Evolutionary conservation across 768 basidiomycete species (phyloP).

Genomic region (Phylloporus sp.): DNA sequence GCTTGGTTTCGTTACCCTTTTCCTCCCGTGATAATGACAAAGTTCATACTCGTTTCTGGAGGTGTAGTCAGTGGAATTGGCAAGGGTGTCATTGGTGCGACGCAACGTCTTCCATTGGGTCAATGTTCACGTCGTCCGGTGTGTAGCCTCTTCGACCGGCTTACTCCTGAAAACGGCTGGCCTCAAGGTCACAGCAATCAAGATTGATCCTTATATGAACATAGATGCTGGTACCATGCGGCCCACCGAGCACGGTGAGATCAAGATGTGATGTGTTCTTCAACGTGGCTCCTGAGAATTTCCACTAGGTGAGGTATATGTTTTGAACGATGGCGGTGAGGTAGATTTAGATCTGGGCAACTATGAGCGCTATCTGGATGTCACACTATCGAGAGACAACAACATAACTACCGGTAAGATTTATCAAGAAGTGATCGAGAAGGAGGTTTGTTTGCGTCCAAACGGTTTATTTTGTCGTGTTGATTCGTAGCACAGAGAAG

Average conservation of each 20-base stretch:
- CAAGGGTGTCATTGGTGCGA: constrained; percentile 96
- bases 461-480: neutral
- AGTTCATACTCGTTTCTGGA: constrained; percentile 94
- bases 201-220: constrained; percentile 99
- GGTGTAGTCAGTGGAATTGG: constrained; percentile 99
- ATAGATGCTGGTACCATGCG: constrained; percentile 99
- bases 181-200: constrained; percentile 96
- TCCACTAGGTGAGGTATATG: constrained; percentile 85
- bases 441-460: constrained; percentile 64
- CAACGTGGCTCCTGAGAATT: constrained; percentile 19
- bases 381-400: constrained; percentile 90
- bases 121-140: constrained; percentile 20
- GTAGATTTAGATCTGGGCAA: constrained; percentile 97
- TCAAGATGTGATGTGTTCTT: constrained; percentile 4
- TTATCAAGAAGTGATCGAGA: constrained; percentile 93
- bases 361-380: constrained; percentile 95
- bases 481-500: constrained; percentile 47
- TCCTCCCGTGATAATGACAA: constrained; percentile 57
- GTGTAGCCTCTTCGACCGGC: constrained; percentile 90
- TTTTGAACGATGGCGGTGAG: constrained; percentile 96
- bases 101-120: constrained; percentile 13
- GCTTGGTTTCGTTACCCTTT: neutral
- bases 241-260: constrained; percentile 93
- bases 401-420: constrained; percentile 99
- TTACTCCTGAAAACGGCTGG: constrained; percentile 92